A percentile compares a stretch with the other conserved stretches of the same genome.
These are phyloP conservation scores for Citrullus colocynthis DNA, from an alignment of 306 rosid genomes.

Conservation along the genomic window DNA sequence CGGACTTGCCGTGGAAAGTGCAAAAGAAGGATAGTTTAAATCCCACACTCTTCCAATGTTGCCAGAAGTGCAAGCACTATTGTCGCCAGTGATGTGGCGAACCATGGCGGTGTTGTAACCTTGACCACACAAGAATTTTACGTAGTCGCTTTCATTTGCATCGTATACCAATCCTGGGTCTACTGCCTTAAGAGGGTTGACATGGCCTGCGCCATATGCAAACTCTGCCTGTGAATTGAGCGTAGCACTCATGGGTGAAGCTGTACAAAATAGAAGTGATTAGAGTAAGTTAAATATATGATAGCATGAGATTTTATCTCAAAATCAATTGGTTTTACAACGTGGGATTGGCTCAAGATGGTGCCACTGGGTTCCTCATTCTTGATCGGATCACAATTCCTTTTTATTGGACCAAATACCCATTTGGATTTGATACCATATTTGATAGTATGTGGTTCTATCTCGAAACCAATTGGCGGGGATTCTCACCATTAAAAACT, in stretches of 20 bases:
- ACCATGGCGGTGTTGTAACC: constrained; percentile 9
- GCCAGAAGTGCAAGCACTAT: neutral
- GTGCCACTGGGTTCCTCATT: too few relatives aligned
- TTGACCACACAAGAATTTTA: constrained; percentile 21
- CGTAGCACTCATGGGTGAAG: constrained; percentile 13
- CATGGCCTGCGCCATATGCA: constrained; percentile 30
- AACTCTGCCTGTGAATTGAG: constrained; percentile 20
- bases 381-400: too few relatives aligned
- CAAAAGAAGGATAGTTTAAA: constrained; percentile 34
- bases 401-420: too few relatives aligned
- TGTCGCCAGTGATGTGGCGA: constrained; percentile 7
- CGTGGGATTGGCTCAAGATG: too few relatives aligned
- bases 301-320: too few relatives aligned
- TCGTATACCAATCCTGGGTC: constrained; percentile 33
- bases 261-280: neutral
- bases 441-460: too few relatives aligned
- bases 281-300: neutral
- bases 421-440: too few relatives aligned
- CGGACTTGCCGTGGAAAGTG: neutral
- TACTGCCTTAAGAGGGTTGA: constrained; percentile 16
- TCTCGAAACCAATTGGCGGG: too few relatives aligned
- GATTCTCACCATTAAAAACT: too few relatives aligned
- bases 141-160: constrained; percentile 16
- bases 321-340: too few relatives aligned
- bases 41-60: neutral